Conservation (phyloP, 116 monocot genomes). For the Trichopus zeylanicus region DNA sequence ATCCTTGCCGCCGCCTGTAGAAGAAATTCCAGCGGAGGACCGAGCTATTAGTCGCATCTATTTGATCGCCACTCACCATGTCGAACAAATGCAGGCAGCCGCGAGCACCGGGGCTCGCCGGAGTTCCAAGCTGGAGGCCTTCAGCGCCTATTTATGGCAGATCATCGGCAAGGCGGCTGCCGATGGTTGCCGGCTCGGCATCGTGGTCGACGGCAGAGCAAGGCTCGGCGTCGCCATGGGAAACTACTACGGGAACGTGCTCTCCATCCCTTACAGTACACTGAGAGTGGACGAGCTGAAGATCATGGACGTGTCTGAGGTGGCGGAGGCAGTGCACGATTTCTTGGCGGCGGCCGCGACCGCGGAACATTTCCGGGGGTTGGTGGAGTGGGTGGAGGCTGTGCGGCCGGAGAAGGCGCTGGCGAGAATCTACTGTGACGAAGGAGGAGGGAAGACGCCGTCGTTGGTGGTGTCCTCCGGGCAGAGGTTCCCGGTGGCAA, state of each 20-base stretch:
- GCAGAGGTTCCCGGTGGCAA: conserved; percentile 29
- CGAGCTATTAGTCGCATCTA: conserved; percentile 40
- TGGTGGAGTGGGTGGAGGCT: conserved; percentile 60
- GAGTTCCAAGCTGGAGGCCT: conserved; percentile 40
- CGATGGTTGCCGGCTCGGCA: conserved; percentile 29
- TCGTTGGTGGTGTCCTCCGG: conserved; percentile 52
- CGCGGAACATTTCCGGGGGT: conserved; percentile 34
- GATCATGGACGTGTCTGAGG: conserved; percentile 17
- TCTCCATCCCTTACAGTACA: conserved; percentile 40
- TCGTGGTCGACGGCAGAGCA: conserved; percentile 47
- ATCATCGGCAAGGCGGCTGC: conserved; percentile 17
- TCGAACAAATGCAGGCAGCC: conserved; percentile 21
- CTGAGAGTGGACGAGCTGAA: conserved; percentile 11
- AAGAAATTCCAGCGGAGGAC: background rate
- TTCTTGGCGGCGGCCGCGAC: conserved; percentile 23
- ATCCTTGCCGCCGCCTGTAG: background rate
- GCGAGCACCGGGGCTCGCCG: background rate
- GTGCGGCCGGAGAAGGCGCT: conserved; percentile 24
- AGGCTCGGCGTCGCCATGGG: conserved; percentile 20
- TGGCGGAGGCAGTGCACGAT: conserved; percentile 40
- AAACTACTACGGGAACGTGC: conserved; percentile 51
- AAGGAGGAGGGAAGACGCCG: conserved; percentile 12
- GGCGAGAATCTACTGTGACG: conserved; percentile 24
- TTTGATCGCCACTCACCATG: conserved; percentile 23
- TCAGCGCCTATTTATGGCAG: conserved; percentile 50